A percentile compares a stretch with the other conserved stretches of the same genome.
Conservation (phyloP, 2,329 filamentous ascomycete genomes). For the Pyrenochaeta sp. region DNA sequence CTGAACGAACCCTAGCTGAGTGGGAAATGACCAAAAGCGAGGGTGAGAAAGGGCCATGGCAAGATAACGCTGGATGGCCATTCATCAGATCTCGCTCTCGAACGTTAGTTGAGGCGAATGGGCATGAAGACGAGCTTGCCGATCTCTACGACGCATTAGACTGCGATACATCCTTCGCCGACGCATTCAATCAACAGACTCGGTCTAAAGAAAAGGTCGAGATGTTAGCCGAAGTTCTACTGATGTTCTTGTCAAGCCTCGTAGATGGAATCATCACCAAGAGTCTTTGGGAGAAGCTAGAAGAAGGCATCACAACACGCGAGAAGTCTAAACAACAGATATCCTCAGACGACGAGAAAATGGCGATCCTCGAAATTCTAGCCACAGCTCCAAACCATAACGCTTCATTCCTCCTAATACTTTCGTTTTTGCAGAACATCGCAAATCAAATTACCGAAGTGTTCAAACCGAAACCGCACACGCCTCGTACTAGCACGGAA, state of each 20-base stretch:
- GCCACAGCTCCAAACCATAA: constrained; percentile 76
- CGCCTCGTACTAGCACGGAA: constrained; percentile 37
- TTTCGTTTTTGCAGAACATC: constrained; percentile 74
- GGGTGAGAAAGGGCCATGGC: constrained; percentile 60
- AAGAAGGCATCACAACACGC: constrained; percentile 32
- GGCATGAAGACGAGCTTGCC: constrained; percentile 54
- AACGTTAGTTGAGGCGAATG: constrained; percentile 52
- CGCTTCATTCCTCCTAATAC: constrained; percentile 88
- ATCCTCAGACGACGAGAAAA: constrained; percentile 63
- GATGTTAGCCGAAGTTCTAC: constrained; percentile 72
- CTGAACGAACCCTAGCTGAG: constrained; percentile 67
- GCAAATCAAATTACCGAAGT: constrained; percentile 60
- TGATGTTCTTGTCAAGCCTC: constrained; percentile 78
- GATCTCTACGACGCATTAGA: constrained; percentile 73
- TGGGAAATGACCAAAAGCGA: constrained; percentile 66
- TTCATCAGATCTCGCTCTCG: constrained; percentile 55
- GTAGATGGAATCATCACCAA: constrained; percentile 80
- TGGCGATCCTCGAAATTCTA: constrained; percentile 76
- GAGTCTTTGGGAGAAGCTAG: constrained; percentile 67
- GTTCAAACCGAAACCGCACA: constrained; percentile 29
- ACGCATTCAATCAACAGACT: constrained; percentile 66
- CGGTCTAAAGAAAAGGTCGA: constrained; percentile 76
- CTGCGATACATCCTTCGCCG: constrained; percentile 68
- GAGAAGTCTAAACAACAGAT: constrained; percentile 56
- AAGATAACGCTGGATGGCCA: constrained; percentile 65